Conservation (phyloP, 169 alveolate genomes). For the Pseudocohnilembus persalinus region DNA sequence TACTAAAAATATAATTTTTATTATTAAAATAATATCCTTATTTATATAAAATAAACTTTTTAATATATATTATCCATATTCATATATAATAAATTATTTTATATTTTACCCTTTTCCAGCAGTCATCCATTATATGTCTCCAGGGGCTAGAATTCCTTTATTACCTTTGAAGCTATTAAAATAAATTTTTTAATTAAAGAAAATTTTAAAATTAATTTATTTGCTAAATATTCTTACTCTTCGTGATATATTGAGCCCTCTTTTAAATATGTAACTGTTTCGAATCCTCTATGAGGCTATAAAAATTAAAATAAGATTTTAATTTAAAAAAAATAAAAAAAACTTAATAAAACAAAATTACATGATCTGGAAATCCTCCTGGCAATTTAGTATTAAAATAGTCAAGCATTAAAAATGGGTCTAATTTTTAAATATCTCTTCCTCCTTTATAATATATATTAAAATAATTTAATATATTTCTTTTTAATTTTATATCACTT, state of each 20-base stretch:
- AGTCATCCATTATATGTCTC: slow-evolving; percentile 85
- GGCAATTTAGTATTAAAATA: slow-evolving; percentile 51
- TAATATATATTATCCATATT: too few species aligned
- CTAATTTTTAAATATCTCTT: slow-evolving; percentile 34
- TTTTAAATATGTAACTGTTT: slow-evolving; percentile 71
- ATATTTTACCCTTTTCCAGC: slow-evolving; percentile 73
- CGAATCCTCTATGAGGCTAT: slow-evolving; percentile 75
- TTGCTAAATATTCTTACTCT: slow-evolving; percentile 59
- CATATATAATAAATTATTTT: too few species aligned
- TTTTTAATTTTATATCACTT: too few species aligned
- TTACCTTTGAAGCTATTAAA: slow-evolving; percentile 30
- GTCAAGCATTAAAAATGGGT: slow-evolving; percentile 80
- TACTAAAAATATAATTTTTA: neutral
- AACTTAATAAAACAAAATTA: too few species aligned
- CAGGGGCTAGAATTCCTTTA: slow-evolving; percentile 61
- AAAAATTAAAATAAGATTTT: too few species aligned
- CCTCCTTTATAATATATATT: too few species aligned
- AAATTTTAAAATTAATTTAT: neutral
- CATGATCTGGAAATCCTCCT: slow-evolving; percentile 81
- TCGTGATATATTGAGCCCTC: slow-evolving; percentile 64
- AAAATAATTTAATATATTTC: too few species aligned
- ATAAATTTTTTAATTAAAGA: neutral
- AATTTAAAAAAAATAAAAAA: too few species aligned
- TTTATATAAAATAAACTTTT: too few species aligned
- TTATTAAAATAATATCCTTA: too few species aligned